phyloP scores from a whole-genome alignment of 208 protist species.

The Trichomonas vaginalis region DNA sequence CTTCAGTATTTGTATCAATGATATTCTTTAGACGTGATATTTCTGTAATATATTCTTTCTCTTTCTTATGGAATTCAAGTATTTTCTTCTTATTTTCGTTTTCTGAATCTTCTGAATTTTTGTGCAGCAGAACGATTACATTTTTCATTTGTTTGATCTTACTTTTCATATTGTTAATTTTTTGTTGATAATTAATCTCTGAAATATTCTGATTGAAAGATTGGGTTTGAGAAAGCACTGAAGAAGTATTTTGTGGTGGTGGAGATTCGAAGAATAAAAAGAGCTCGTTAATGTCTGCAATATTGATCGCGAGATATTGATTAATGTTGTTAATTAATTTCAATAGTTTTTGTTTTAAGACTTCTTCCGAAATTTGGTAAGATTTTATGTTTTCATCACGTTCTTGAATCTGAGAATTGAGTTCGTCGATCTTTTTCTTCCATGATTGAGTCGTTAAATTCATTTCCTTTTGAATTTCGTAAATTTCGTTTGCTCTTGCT shows the following conservation, averaged over 20 bases:
- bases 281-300: not conserved
- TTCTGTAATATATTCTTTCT: not conserved
- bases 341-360: not conserved
- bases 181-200: not conserved
- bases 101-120: not conserved
- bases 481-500: not conserved
- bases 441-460: not conserved
- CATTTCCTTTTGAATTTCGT: not conserved
- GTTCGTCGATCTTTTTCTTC: not conserved
- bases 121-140: not conserved
- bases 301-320: not conserved
- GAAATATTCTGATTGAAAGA: not conserved
- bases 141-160: not conserved
- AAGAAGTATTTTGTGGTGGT: no score
- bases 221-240: no score
- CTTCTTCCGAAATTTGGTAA: not conserved
- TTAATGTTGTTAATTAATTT: not conserved
- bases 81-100: not conserved
- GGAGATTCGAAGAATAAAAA: not conserved
- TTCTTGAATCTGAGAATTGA: not conserved
- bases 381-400: not conserved
- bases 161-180: not conserved
- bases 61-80: not conserved
- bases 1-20: not conserved
- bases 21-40: not conserved